Evolutionary conservation across 164 flowering plant genomes (phyloP).

Genomic region (Berberis vulgaris): DNA sequence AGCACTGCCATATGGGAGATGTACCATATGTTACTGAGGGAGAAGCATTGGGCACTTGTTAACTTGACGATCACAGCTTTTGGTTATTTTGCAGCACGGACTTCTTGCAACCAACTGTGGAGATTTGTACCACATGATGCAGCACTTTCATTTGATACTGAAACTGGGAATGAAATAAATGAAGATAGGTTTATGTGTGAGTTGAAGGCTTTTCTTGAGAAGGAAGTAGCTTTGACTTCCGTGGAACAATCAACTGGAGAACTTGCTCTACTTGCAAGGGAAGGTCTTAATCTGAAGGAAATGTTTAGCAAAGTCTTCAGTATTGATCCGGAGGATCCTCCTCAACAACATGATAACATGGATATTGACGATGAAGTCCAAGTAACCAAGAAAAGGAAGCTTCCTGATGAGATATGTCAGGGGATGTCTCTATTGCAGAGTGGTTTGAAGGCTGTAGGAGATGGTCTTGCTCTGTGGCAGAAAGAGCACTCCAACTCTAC

Average conservation of each 20-base stretch:
- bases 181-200: slow-evolving; percentile 67
- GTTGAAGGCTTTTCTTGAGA: slow-evolving; percentile 72
- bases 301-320: slow-evolving; percentile 19
- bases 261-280: slow-evolving; percentile 37
- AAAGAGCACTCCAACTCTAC: slow-evolving; percentile 23
- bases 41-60: slow-evolving; percentile 76
- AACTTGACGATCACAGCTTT: slow-evolving; percentile 69
- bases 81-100: slow-evolving; percentile 79
- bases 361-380: slow-evolving; percentile 29
- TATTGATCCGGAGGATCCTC: slow-evolving; percentile 8
- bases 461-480: slow-evolving; percentile 59
- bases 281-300: slow-evolving; percentile 55
- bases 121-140: slow-evolving; percentile 82
- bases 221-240: slow-evolving; percentile 45
- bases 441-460: slow-evolving; percentile 54
- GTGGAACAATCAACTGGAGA: slow-evolving; percentile 36
- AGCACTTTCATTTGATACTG: slow-evolving; percentile 63
- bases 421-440: slow-evolving; percentile 70
- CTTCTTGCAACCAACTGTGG: slow-evolving; percentile 77
- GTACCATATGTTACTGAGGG: slow-evolving; percentile 63
- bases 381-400: slow-evolving; percentile 54
- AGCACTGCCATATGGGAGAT: slow-evolving; percentile 36
- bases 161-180: no score
- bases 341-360: slow-evolving; percentile 19
- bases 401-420: slow-evolving; percentile 55